Percentiles rank a stretch among this genome's conserved stretches.
These are phyloP conservation scores for Phytopythium cucurbitacearum DNA, from an alignment of 352 stramenopile genomes.

Conservation along the genomic window DNA sequence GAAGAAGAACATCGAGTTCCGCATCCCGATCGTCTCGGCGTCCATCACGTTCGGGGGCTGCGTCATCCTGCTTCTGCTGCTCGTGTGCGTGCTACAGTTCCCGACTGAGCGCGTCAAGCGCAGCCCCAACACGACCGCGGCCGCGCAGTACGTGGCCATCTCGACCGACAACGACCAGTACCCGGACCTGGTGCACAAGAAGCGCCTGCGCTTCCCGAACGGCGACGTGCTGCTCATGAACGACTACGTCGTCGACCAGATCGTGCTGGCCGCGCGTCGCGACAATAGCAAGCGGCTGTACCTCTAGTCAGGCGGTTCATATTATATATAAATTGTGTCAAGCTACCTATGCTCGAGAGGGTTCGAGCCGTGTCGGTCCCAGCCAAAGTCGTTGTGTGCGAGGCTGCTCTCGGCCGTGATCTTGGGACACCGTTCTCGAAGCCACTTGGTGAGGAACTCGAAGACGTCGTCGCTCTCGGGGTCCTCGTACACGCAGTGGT, in stretches of 20 bases:
- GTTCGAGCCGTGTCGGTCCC: no score
- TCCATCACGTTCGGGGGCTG: constrained; percentile 12
- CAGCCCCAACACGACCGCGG: constrained; percentile 2
- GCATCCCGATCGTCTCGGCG: constrained; percentile 16
- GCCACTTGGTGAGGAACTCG: constrained; percentile 34
- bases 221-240: constrained; percentile 7
- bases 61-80: constrained; percentile 1
- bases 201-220: constrained; percentile 16
- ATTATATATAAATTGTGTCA: background rate
- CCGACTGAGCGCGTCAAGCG: constrained; percentile 8
- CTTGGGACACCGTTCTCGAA: constrained; percentile 19
- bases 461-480: constrained; percentile 48
- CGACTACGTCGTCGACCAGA: constrained; percentile 12
- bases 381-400: background rate
- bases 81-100: constrained; percentile 16
- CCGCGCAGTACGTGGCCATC: constrained; percentile 7
- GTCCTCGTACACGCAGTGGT: constrained; percentile 56
- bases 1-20: constrained; percentile 23
- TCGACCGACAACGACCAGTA: constrained; percentile 6
- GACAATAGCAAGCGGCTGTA: constrained; percentile 11
- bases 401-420: background rate
- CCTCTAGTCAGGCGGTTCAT: background rate
- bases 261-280: constrained; percentile 12
- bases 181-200: constrained; percentile 7
- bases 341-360: no score